Evolutionary conservation across 345 rosid genomes (phyloP), one percentile per base, ranked within the genome.

Genomic region (Heritiera fomes): DNA sequence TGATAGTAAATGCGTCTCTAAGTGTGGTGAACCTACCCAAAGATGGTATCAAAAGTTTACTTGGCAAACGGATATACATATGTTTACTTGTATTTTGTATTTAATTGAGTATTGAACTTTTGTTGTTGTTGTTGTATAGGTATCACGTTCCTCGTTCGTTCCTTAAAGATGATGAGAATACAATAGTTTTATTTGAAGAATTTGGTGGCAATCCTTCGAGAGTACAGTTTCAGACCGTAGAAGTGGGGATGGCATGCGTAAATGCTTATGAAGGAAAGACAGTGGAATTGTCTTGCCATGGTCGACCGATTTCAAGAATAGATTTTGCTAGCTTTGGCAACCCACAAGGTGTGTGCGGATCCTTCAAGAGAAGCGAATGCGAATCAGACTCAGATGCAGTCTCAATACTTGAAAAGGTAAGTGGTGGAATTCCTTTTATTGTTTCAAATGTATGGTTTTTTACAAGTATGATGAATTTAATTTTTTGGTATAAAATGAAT

Each of bases 111-210:
- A n/a, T 1, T 40, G 8, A 43, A 1, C n/a, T n/a, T 20, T 11
- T 55, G 9, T 46, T 46, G n/a, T n/a, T 62, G 14, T 23, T 23
- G 12, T 75, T 77, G 28, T 1, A 6, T 1, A 86, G 93, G 88
- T 91, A 89, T 46, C 92, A 87, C 75, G 78, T 87, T 43, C 93
- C 89, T 4, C 83, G 91, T 10, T 84, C 90, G 6, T 80, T 85
- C 80, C 43, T 91, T 8, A 77, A 81, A 11, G 52, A 74, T 0
- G 80, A 82, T 0, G 86, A 68, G 7, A 93, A 91, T 61, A 80
- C 81, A 0, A 38, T 90, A 47, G 88, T 89, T n/a, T 75, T 92
- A 61, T 87, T 90, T 8, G 93, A 90, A 82, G 93, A 92, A 76
- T 78, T 85, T 0, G 94, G 91, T 2, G 94, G 91, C n/a, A 84